These are phyloP conservation scores for Cyclotella atomus DNA, from an alignment of 108 stramenopile genomes.

Conservation along the genomic window DNA sequence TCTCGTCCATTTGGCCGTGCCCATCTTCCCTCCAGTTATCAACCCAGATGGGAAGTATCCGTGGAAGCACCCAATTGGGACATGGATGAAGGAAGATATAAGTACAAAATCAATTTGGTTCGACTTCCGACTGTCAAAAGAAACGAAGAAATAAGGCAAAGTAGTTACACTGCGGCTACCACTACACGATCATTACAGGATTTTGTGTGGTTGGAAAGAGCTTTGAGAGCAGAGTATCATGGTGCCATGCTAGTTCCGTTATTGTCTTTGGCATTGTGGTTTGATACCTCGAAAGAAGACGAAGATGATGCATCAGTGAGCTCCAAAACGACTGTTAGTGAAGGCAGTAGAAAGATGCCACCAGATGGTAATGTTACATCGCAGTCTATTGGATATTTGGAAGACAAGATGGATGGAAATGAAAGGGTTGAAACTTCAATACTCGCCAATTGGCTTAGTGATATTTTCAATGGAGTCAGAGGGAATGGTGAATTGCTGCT, in stretches of 20 bases:
- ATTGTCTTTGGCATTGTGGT: constrained; percentile 58
- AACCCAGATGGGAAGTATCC: constrained; percentile 22
- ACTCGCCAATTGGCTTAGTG: constrained; percentile 74
- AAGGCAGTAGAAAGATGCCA: neutral
- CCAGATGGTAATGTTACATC: constrained; percentile 22
- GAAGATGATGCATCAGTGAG: constrained; percentile 8
- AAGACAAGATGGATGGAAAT: constrained; percentile 43
- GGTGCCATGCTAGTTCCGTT: constrained; percentile 70
- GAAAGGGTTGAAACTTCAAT: constrained; percentile 52
- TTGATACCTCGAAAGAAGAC: neutral
- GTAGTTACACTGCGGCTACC: constrained; percentile 43
- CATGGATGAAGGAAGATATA: constrained; percentile 30
- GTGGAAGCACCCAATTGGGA: constrained; percentile 42
- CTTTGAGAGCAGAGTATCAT: constrained; percentile 71
- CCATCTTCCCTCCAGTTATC: constrained; percentile 28
- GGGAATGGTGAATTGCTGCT: constrained; percentile 76
- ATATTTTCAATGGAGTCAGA: constrained; percentile 79
- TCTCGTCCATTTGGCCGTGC: constrained; percentile 43
- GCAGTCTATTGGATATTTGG: constrained; percentile 33
- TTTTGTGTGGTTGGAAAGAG: constrained; percentile 81
- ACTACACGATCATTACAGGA: constrained; percentile 69
- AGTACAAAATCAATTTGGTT: constrained; percentile 40
- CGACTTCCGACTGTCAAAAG: neutral
- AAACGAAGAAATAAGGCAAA: neutral
- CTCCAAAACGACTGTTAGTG: constrained; percentile 15